phyloP scores from a whole-genome alignment of 1,284 basidiomycete genomes.

The Trichosporon asahii region DNA sequence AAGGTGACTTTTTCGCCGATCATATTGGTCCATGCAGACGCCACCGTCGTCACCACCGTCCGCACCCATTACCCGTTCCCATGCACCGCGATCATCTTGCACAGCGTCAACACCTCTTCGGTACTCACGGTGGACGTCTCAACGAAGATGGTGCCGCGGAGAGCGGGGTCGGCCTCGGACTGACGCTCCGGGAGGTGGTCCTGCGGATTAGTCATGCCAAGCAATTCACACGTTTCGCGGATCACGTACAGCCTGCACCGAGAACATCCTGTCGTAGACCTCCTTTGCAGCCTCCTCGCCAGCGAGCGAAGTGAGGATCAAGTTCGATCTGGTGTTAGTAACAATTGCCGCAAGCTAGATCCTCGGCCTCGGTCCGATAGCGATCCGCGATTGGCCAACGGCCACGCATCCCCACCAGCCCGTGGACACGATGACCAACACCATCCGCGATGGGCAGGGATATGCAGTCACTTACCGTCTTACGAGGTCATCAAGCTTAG shows the following conservation, averaged over 20 bases:
- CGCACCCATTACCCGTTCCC: not conserved
- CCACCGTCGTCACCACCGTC: slow-evolving; percentile 4
- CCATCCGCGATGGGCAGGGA: not conserved
- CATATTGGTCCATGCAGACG: not conserved
- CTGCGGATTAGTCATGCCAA: slow-evolving; percentile 5
- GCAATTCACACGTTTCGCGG: too few species aligned
- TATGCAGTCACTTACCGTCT: slow-evolving; percentile 33
- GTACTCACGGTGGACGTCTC: slow-evolving; percentile 70
- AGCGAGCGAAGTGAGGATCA: slow-evolving; percentile 73
- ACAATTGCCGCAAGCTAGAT: not conserved
- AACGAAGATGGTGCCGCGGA: slow-evolving; percentile 65
- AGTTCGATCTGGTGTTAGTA: slow-evolving; percentile 60
- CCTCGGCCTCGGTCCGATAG: not conserved
- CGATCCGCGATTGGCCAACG: not conserved
- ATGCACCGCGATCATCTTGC: not conserved
- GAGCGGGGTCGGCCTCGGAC: not conserved
- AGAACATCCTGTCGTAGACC: slow-evolving; percentile 65
- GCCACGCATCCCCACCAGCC: not conserved
- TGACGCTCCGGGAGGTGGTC: not conserved
- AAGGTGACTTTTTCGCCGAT: not conserved
- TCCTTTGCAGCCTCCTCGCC: slow-evolving; percentile 68
- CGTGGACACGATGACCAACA: not conserved
- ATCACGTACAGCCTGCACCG: slow-evolving; percentile 56
- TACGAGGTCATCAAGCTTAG: slow-evolving; percentile 44
- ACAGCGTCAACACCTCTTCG: too few species aligned